A percentile compares a stretch with the other conserved stretches of the same genome.
These are phyloP conservation scores for Monosporascus sp. DNA, from an alignment of 2,329 filamentous ascomycete genomes.

Conservation along the genomic window DNA sequence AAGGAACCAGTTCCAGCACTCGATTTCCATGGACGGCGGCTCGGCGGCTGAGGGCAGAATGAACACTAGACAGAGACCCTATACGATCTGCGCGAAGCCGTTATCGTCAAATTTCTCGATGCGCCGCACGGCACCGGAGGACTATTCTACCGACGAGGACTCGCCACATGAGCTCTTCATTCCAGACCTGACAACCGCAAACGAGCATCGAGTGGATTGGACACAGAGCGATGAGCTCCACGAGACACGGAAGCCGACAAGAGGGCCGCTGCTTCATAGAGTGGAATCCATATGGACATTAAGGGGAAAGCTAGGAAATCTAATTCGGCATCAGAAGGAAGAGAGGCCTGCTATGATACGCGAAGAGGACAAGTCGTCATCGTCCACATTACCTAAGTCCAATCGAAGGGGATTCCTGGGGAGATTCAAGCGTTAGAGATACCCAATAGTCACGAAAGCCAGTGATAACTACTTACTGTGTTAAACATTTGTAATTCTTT, in stretches of 20 bases:
- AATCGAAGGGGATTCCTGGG: constrained; percentile 37
- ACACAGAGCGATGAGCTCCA: constrained; percentile 49
- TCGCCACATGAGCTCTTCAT: constrained; percentile 22
- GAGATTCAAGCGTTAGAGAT: constrained; percentile 34
- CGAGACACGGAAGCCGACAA: constrained; percentile 7
- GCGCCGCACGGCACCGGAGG: background rate
- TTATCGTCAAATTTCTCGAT: background rate
- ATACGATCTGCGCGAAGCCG: background rate
- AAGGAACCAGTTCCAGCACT: constrained; percentile 41
- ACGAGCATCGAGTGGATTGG: constrained; percentile 49
- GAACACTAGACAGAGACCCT: background rate
- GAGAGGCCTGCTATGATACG: constrained; percentile 14
- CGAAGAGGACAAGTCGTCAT: constrained; percentile 8
- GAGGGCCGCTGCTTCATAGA: constrained; percentile 33
- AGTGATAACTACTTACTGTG: background rate
- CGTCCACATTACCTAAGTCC: constrained; percentile 21
- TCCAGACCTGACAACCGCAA: constrained; percentile 14
- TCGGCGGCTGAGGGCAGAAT: constrained; percentile 1
- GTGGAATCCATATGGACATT: constrained; percentile 47
- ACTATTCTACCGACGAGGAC: constrained; percentile 3
- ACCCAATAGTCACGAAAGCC: background rate
- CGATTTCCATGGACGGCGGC: constrained; percentile 26
- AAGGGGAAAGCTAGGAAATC: constrained; percentile 34
- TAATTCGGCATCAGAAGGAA: constrained; percentile 20
- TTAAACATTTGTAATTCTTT: too few relatives aligned